phyloP scores from a whole-genome alignment of 2,329 filamentous ascomycete genomes.

The Fusarium dimerum region DNA sequence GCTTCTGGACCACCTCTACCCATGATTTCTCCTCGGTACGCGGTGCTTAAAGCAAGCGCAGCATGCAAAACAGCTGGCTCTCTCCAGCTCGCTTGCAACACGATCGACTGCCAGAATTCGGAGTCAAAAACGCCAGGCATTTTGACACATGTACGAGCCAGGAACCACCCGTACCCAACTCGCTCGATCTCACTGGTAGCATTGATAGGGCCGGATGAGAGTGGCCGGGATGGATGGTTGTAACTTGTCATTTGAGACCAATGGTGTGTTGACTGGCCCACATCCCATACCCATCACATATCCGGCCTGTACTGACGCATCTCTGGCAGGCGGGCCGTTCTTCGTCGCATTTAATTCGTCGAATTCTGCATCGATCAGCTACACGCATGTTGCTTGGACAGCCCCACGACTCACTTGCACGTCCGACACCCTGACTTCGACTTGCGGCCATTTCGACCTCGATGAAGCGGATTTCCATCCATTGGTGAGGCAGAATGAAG shows the following conservation, averaged over 20 bases:
- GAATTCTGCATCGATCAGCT: constrained; percentile 4
- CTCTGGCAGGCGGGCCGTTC: constrained; percentile 17
- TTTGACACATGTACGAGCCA: constrained; percentile 37
- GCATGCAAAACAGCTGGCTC: constrained; percentile 45
- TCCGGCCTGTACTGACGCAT: constrained; percentile 19
- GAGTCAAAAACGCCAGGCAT: constrained; percentile 39
- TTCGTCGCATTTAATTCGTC: constrained; percentile 23
- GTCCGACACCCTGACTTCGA: constrained; percentile 22
- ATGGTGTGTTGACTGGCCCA: constrained; percentile 13
- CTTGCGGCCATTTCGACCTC: constrained; percentile 2
- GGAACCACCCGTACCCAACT: constrained; percentile 33
- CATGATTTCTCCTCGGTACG: constrained; percentile 27
- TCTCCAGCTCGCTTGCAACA: constrained; percentile 37
- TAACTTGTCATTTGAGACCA: background rate
- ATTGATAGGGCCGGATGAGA: constrained; percentile 4
- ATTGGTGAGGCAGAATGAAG: background rate
- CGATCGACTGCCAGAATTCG: constrained; percentile 39
- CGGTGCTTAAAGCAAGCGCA: constrained; percentile 39
- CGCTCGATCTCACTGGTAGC: constrained; percentile 9
- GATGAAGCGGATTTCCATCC: background rate
- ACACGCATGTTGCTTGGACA: background rate
- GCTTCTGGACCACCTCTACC: constrained; percentile 4
- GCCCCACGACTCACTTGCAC: constrained; percentile 16
- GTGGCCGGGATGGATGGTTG: background rate
- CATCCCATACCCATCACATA: constrained; percentile 22